Conservation (phyloP, 1,284 basidiomycete genomes). For the Peniophora sp. region DNA sequence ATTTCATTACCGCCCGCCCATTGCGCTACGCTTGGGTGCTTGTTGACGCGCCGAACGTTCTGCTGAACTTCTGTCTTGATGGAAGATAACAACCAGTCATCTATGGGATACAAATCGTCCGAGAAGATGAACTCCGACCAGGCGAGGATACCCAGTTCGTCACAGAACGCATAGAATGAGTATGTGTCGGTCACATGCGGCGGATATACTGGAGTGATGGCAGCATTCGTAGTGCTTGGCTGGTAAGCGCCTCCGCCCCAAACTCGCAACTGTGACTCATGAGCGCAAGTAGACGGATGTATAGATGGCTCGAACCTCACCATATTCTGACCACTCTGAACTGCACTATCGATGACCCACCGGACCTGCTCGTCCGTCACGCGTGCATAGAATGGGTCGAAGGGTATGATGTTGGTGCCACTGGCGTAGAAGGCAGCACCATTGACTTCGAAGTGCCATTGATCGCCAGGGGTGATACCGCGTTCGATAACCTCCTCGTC, state of each 20-base stretch:
- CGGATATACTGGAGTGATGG: conserved; percentile 21
- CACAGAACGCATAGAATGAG: conserved; percentile 51
- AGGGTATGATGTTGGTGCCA: conserved; percentile 53
- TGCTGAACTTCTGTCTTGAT: conserved; percentile 51
- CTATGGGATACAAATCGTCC: conserved; percentile 48
- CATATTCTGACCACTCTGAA: conserved; percentile 52
- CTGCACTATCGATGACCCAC: conserved; percentile 51
- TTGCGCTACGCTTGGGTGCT: conserved; percentile 50
- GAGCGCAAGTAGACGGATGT: neutral
- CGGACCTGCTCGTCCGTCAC: conserved; percentile 41
- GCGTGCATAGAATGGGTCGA: conserved; percentile 51
- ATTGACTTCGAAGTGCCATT: conserved; percentile 54
- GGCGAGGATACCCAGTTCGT: conserved; percentile 54
- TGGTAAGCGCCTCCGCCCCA: conserved; percentile 54
- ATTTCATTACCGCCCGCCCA: conserved; percentile 62
- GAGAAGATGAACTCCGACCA: conserved; percentile 66
- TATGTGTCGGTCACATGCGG: conserved; percentile 41
- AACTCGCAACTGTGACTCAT: conserved; percentile 34
- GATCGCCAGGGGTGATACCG: conserved; percentile 49
- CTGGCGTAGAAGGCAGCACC: conserved; percentile 46
- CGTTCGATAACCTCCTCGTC: conserved; percentile 33
- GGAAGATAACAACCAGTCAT: conserved; percentile 43
- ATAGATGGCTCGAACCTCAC: conserved; percentile 20
- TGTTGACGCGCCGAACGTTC: conserved; percentile 47
- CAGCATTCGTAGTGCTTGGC: conserved; percentile 29